Conservation (phyloP, 805 yeast genomes). For the Starmerella bombi region DNA sequence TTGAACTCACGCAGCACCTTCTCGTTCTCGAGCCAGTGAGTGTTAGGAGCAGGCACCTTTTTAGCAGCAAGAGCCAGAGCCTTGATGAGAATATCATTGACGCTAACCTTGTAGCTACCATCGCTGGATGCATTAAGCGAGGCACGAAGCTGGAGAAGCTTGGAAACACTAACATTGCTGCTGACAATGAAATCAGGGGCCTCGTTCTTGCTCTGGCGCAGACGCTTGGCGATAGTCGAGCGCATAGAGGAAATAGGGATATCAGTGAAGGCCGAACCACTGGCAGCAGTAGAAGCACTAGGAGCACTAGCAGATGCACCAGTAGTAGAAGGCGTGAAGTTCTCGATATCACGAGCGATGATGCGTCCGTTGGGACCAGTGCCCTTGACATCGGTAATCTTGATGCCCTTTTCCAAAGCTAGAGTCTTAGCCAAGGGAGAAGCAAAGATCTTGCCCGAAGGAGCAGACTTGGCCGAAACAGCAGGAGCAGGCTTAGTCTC, state of each 20-base stretch:
- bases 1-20: conserved; percentile 84
- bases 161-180: conserved; percentile 72
- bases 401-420: conserved; percentile 83
- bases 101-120: conserved; percentile 79
- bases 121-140: conserved; percentile 74
- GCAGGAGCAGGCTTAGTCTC: background rate
- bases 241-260: conserved; percentile 85
- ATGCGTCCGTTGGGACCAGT: conserved; percentile 95
- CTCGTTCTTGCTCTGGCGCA: conserved; percentile 68
- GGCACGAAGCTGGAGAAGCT: conserved; percentile 81
- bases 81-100: conserved; percentile 87
- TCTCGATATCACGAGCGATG: conserved; percentile 79
- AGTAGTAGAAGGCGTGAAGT: conserved; percentile 32
- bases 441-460: conserved; percentile 65
- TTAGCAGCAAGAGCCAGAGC: conserved; percentile 82
- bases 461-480: conserved; percentile 15
- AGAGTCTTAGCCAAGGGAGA: conserved; percentile 90
- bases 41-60: conserved; percentile 87
- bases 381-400: conserved; percentile 74
- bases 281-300: conserved; percentile 35
- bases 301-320: conserved; percentile 25
- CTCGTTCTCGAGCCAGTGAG: conserved; percentile 82
- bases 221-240: conserved; percentile 80
- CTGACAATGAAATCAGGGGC: conserved; percentile 90
- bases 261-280: conserved; percentile 60